Base-by-base conservation (phyloP, 768 basidiomycete genomes). In the Podaxis rugospora region DNA sequence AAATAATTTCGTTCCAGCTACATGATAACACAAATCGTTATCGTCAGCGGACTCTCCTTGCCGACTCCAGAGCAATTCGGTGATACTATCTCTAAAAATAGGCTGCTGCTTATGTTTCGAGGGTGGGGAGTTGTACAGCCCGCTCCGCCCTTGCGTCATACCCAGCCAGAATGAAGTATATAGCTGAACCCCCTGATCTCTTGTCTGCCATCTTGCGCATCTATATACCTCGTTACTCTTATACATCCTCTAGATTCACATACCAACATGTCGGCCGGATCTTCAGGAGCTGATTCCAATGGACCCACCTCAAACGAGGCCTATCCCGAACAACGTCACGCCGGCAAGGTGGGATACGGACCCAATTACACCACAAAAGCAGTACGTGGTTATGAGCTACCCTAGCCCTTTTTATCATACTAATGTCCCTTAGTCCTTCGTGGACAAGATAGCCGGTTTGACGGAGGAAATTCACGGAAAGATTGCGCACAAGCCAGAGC, bases 391-490 rank as follows among this genome's bases (percentile, higher is more conserved):
- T 21, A 10, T 23, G 21, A 10, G n/a, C n/a, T 9, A 36, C 9
- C 13, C 5, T 27, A 23, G 18, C 47, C 25, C 5, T 11, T 1
- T 7, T 54, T 23, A 13, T 0, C 10, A 18, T 37, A 37, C 21
- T n/a, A 37, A 39, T 39, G 21, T 0, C 10, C 4, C 16, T 1
- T 35, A 60, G 59, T n/a, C 51, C 21, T 11, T 64, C 11, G 50
- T 54, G 46, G 61, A 60, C 18, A 63, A 57, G 51, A 10, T 63
- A 7, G 42, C 16, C 44, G 59, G 57, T 21, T 35, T 57, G 35
- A 37, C 58, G 13, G 56, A 66, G 53, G 58, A 64, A 51, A 23
- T 62, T 37, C 61, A 55, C 47, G 61, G 61, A 21, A 64, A 54
- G 39, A 35, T 65, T 28, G 9, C 57, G 21, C 53, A 55, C 37